Percentiles rank a stretch among this genome's conserved stretches.
Evolutionary conservation across 1,139 yeast genomes (phyloP).

Genomic region (Diutina mesorugosa): DNA sequence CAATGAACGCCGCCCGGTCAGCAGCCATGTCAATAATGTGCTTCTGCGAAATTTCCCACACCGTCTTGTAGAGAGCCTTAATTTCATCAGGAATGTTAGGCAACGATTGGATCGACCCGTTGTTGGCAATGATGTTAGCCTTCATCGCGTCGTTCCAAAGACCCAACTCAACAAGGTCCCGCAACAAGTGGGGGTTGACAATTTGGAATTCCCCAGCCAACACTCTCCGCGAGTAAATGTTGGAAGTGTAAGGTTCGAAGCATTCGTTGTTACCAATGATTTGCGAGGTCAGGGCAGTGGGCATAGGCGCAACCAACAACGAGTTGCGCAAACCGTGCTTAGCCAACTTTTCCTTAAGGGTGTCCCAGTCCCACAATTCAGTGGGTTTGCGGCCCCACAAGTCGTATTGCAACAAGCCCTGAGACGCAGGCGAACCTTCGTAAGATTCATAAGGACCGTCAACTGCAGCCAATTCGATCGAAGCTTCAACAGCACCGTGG

Average conservation of each 20-base stretch:
- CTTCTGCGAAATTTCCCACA: conserved; percentile 92
- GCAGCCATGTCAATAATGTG: conserved; percentile 90
- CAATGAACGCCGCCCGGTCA: conserved; percentile 85
- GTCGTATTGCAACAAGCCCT: conserved; percentile 69
- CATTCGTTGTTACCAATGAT: conserved; percentile 84
- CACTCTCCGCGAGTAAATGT: conserved; percentile 77
- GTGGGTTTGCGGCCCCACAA: conserved; percentile 71
- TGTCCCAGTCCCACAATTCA: conserved; percentile 63
- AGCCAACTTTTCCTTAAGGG: conserved; percentile 45
- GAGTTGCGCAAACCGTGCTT: conserved; percentile 71
- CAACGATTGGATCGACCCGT: conserved; percentile 79
- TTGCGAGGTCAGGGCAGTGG: conserved; percentile 89
- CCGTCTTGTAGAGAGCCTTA: conserved; percentile 78
- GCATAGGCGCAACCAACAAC: conserved; percentile 83
- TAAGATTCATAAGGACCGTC: conserved; percentile 60
- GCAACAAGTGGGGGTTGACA: conserved; percentile 71
- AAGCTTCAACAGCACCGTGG: conserved; percentile 76
- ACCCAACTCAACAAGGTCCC: conserved; percentile 73
- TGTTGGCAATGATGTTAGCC: conserved; percentile 61
- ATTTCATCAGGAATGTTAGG: conserved; percentile 66
- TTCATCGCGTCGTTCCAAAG: conserved; percentile 76
- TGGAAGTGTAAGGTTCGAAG: conserved; percentile 84
- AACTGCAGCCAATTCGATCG: conserved; percentile 56
- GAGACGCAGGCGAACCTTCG: conserved; percentile 72
- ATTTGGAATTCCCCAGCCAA: conserved; percentile 83